phyloP scores from a whole-genome alignment of 1,284 basidiomycete genomes.

The Microbotryomycetes sp. region DNA sequence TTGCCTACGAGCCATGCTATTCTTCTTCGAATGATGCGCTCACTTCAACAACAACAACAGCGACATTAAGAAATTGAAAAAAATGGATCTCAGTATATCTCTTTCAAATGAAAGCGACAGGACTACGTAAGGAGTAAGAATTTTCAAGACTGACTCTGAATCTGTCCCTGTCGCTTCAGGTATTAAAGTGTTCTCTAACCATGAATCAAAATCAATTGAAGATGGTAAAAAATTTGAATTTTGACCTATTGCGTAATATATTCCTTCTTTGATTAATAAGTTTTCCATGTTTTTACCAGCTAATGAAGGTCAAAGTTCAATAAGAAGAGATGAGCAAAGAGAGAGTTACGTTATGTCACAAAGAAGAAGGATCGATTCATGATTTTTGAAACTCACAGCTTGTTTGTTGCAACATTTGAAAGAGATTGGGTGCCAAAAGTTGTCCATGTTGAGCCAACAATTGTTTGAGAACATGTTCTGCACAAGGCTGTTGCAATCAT shows the following conservation, averaged over 20 bases:
- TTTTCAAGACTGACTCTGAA: slow-evolving; percentile 17
- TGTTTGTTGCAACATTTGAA: slow-evolving; percentile 7
- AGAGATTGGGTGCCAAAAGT: slow-evolving; percentile 15
- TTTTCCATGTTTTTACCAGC: slow-evolving; percentile 22
- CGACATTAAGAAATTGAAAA: neutral
- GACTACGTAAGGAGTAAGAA: neutral
- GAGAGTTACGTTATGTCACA: neutral
- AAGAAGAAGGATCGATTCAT: no score
- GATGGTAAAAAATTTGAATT: slow-evolving; percentile 18
- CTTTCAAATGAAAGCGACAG: neutral
- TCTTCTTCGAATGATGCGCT: slow-evolving; percentile 33
- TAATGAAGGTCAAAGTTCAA: neutral
- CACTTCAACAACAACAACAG: slow-evolving; percentile 5
- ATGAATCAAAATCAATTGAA: slow-evolving; percentile 23
- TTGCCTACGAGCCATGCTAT: slow-evolving; percentile 36
- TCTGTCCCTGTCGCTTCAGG: slow-evolving; percentile 26
- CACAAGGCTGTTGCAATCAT: slow-evolving; percentile 20
- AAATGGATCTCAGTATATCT: neutral
- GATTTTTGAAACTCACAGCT: slow-evolving; percentile 15
- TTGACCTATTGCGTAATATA: slow-evolving; percentile 36
- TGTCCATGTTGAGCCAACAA: slow-evolving; percentile 28
- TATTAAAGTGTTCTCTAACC: slow-evolving; percentile 24
- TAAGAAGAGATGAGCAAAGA: neutral
- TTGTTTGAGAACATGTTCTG: slow-evolving; percentile 29
- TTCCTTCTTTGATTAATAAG: slow-evolving; percentile 33